Conservation (phyloP, 768 basidiomycete species). For the Amanita rimosa region DNA sequence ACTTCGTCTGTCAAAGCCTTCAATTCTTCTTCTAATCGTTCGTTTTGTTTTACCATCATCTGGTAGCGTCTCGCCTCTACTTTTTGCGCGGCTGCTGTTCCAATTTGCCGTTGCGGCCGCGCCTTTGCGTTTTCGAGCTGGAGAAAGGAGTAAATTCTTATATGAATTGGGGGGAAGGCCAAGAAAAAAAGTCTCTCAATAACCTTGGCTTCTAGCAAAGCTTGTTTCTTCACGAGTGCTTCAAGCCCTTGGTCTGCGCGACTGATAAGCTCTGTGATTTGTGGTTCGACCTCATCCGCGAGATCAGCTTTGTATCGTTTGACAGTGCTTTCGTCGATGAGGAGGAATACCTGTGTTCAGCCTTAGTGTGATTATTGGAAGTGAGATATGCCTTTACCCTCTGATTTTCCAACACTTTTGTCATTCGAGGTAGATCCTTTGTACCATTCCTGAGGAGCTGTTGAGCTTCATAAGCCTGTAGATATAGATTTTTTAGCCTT, state of each 20-base stretch:
- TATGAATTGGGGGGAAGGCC: neutral
- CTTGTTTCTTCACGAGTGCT: conserved; percentile 50
- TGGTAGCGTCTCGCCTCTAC: conserved; percentile 57
- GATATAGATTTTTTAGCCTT: neutral
- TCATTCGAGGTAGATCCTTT: conserved; percentile 61
- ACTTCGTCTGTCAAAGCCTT: conserved; percentile 52
- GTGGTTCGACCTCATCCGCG: conserved; percentile 72
- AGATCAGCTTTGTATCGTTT: conserved; percentile 64
- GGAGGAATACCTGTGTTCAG: conserved; percentile 51
- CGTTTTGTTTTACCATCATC: conserved; percentile 52
- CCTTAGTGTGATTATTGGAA: too few relatives aligned
- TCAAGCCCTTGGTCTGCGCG: conserved; percentile 61
- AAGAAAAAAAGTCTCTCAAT: neutral
- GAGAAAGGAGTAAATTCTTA: neutral
- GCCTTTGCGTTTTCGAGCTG: conserved; percentile 49
- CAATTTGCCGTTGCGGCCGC: conserved; percentile 30
- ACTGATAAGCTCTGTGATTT: conserved; percentile 63
- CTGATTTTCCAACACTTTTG: conserved; percentile 54
- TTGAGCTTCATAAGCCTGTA: conserved; percentile 58
- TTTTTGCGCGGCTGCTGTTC: conserved; percentile 46
- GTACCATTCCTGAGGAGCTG: conserved; percentile 60
- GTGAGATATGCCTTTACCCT: conserved; percentile 27
- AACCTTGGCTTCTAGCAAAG: conserved; percentile 54
- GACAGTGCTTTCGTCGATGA: conserved; percentile 65
- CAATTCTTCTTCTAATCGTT: conserved; percentile 56